Percentiles rank a stretch among this genome's conserved stretches.
Evolutionary conservation across 129 eudicot genomes (phyloP).

Genomic region (Pulicaria dysenterica): DNA sequence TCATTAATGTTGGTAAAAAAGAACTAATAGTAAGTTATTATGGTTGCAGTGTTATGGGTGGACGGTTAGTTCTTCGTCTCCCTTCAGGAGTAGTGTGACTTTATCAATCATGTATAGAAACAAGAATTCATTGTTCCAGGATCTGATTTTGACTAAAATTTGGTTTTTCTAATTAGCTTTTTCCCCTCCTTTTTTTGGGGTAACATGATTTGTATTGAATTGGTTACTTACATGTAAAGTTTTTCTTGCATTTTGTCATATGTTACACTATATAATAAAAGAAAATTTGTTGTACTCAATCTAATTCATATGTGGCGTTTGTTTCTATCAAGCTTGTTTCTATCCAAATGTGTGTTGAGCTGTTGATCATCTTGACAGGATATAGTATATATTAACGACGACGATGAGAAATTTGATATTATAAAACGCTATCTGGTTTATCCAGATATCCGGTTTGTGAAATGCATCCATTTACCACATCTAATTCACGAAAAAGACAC

Average conservation of each 20-base stretch:
- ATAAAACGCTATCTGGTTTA: too few species aligned
- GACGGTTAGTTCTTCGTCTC: constrained; percentile 54
- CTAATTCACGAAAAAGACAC: too few species aligned
- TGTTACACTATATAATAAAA: background rate
- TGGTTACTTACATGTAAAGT: constrained; percentile 22
- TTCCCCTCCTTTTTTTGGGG: background rate
- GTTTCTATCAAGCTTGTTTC: background rate
- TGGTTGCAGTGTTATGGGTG: constrained; percentile 50
- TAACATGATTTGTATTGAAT: constrained; percentile 2
- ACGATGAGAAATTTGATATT: too few species aligned
- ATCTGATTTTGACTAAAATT: background rate
- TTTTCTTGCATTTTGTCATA: constrained; percentile 14
- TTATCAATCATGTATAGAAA: constrained; percentile 13
- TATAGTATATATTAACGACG: too few species aligned
- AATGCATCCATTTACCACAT: too few species aligned
- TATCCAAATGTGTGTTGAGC: too few species aligned
- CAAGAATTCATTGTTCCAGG: constrained; percentile 1
- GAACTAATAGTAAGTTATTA: background rate
- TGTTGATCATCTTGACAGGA: too few species aligned
- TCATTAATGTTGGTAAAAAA: background rate
- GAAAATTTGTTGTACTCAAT: background rate
- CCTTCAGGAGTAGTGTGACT: constrained; percentile 62
- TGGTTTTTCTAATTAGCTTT: background rate
- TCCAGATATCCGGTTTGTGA: too few species aligned
- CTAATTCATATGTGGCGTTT: background rate